Base-by-base conservation (phyloP, 2,329 filamentous ascomycete genomes). In the Trichoderma semiorbis region DNA sequence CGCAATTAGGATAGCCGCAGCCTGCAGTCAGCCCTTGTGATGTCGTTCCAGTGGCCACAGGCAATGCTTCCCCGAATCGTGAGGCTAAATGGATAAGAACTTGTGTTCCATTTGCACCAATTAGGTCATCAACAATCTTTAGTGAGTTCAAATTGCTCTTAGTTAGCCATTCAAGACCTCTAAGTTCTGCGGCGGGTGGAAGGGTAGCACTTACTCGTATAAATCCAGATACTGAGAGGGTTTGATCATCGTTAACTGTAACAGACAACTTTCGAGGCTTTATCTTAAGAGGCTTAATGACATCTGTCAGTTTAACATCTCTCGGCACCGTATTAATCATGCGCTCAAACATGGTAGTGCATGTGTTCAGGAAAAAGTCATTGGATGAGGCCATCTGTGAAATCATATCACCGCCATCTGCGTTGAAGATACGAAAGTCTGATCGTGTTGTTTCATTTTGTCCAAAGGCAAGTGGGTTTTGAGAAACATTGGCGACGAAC, bases 361-460 rank as follows among this genome's bases (percentile, higher is more conserved):
- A 68, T 1, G 65, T 68, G 7, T 21, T 24, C 3, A 68, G 65
- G 18, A 68, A 68, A 28, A 32, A 68, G n/a, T 68, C 36, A 18
- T 68, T n/a, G 10, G 53, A 68, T 2, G 26, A 7, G 5, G 65
- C 65, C 26, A 68, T 60, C 10, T 47, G 65, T 18, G 65, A 68
- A 26, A 68, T 68, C 18, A 60, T 43, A 7, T 43, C 28, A 4
- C 65, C 65, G 12, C 65, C 65, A 24, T 68, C 65, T 11, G 65
- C 65, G 34, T 68, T 68, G 16, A 68, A 68, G 18, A 68, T 68
- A 11, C 65, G 65, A 7, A 60, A 60, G 11, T 68, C 65, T 18
- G 65, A 68, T 24, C 53, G 34, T 3, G 65, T 68, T 60, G 65
- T 68, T 68, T 68, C 53, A n/a, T 60, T 68, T 32, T 58, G 65